Evolutionary conservation across 257 asterid species (phyloP), one percentile per base, ranked within the genome.

Genomic region (Solanum etuberosum): DNA sequence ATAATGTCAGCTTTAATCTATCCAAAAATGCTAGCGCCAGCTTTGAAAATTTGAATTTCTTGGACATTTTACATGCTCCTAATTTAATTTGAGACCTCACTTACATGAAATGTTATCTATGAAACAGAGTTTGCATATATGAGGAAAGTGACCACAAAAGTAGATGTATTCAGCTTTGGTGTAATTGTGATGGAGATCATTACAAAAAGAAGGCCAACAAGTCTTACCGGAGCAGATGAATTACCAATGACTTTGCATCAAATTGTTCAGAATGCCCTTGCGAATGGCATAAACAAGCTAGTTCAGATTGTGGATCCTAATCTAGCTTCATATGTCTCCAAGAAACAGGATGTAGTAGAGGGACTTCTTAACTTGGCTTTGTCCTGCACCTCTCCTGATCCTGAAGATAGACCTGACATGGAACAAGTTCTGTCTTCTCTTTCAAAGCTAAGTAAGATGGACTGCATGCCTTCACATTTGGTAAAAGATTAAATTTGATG

Each of bases 111-210:
- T 78, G 13, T 48, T 43, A 13, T 61, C 31, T 88, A 6, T 88
- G 85, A 25, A 76, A 27, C 95, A 96, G 98, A 96, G 88, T 90
- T 95, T 54, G 98, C 99, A 51, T 96, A 95, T 87, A 91, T 93
- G 98, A 92, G 95, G 92, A 92, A 89, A 83, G 94, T 95, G 3
- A 91, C 95, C 34, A 94, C 95, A 31, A 95, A 95, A 83, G 96
- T 94, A 77, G 99, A 96, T 73, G 92, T 95, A 46, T 96, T 95
- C 92, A 95, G 99, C 95, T 95, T 91, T 32, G 98, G 99, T 10
- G 89, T 96, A 27, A 91, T 96, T 65, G 78, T 90, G 43, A 93
- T 94, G 98, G 98, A 96, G 91, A 15, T 96, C 48, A 85, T 96
- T 38, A 96, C 99, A 13, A 89, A 89, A 85, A 91, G 89, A 86